phyloP scores from a whole-genome alignment of 1,284 basidiomycete genomes.

The Leccinum angustisporum region DNA sequence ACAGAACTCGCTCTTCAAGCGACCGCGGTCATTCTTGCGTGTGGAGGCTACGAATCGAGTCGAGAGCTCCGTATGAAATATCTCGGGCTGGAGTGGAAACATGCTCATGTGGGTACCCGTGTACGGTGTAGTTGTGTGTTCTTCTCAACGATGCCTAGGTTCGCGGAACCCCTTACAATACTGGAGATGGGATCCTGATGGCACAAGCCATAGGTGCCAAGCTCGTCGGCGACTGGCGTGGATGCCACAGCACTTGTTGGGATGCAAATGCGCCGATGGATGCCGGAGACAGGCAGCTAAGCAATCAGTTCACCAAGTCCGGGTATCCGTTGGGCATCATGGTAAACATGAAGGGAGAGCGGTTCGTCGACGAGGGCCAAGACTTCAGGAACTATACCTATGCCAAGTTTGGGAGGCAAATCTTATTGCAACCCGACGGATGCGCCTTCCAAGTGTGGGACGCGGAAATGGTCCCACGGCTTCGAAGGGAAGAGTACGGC shows the following conservation, averaged over 20 bases:
- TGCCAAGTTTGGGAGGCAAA: conserved; percentile 60
- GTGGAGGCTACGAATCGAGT: conserved; percentile 65
- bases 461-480: conserved; percentile 39
- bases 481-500: conserved; percentile 64
- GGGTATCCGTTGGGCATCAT: conserved; percentile 70
- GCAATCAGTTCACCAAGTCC: conserved; percentile 71
- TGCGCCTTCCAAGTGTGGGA: conserved; percentile 67
- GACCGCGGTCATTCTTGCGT: conserved; percentile 55
- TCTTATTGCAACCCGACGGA: conserved; percentile 56
- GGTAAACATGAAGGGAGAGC: conserved; percentile 54
- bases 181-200: conserved; percentile 59
- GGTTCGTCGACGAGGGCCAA: conserved; percentile 70
- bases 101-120: conserved; percentile 46
- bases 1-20: conserved; percentile 38
- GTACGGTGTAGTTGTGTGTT: conserved; percentile 1
- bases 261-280: conserved; percentile 58
- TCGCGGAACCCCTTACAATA: conserved; percentile 68
- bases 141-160: conserved; percentile 43
- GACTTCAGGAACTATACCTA: conserved; percentile 74
- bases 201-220: conserved; percentile 54
- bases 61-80: conserved; percentile 48
- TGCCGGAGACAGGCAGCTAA: conserved; percentile 53
- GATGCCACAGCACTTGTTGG: conserved; percentile 72
- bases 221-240: conserved; percentile 56
- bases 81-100: conserved; percentile 55